Conservation (phyloP, 352 stramenopile species). For the Phytophthora crassamura region DNA sequence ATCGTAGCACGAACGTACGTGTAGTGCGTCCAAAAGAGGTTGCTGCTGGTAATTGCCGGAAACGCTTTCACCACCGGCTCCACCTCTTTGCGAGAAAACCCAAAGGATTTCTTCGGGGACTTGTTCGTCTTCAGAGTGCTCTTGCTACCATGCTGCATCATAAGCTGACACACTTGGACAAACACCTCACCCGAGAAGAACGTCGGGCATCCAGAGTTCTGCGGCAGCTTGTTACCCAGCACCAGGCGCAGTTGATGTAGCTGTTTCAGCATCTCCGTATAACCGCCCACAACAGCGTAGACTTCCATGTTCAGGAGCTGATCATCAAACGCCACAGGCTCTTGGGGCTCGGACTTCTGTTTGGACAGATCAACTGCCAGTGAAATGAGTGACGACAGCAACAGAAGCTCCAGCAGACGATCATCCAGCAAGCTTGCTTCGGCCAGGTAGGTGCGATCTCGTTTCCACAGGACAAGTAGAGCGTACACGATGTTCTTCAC, state of each 20-base stretch:
- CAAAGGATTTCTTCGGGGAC: conserved; percentile 7
- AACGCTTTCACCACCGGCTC: conserved; percentile 34
- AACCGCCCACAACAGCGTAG: conserved; percentile 52
- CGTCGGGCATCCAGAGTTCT: conserved; percentile 47
- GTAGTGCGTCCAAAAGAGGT: conserved; percentile 43
- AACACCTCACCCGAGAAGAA: conserved; percentile 78
- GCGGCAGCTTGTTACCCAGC: conserved; percentile 51
- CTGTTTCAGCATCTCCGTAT: conserved; percentile 63
- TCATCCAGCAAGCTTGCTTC: conserved; percentile 42
- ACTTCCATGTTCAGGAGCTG: conserved; percentile 57
- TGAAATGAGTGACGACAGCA: conserved; percentile 65
- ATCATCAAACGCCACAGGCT: conserved; percentile 35
- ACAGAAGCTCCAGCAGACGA: conserved; percentile 54
- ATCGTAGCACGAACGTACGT: conserved; percentile 37
- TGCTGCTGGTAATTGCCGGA: conserved; percentile 24
- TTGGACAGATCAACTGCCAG: conserved; percentile 42
- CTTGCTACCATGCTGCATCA: conserved; percentile 29
- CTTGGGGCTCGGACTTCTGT: conserved; percentile 10
- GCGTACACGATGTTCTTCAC: conserved; percentile 65
- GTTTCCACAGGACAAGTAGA: conserved; percentile 61
- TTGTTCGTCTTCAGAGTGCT: conserved; percentile 17
- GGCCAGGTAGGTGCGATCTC: conserved; percentile 43
- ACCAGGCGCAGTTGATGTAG: conserved; percentile 60
- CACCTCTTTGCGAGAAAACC: conserved; percentile 37
- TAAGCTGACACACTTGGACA: conserved; percentile 51